Evolutionary conservation across 257 asterid species (phyloP).

Genomic region (Verbena officinalis): DNA sequence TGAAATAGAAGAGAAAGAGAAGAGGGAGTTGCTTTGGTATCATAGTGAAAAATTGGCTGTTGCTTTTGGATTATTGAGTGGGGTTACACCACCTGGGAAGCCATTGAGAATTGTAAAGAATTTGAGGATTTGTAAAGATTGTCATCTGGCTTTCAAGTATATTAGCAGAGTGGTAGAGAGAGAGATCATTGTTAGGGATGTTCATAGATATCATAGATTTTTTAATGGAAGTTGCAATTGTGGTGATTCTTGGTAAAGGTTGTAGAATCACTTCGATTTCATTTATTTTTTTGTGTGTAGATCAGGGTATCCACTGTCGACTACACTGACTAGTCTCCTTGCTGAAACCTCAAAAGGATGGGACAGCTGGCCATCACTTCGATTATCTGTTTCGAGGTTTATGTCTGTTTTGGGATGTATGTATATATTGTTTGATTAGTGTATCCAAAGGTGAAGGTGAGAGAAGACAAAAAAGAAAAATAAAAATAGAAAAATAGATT

Average conservation of each 20-base stretch:
- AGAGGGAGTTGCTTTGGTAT: conserved; percentile 52
- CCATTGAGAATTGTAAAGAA: conserved; percentile 68
- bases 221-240: conserved; percentile 66
- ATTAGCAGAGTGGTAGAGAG: conserved; percentile 51
- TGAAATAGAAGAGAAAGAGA: conserved; percentile 52
- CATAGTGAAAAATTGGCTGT: conserved; percentile 80
- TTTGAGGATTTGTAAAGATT: conserved; percentile 71
- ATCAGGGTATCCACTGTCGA: no score
- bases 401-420: conserved; percentile 6
- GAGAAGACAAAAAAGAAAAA: no score
- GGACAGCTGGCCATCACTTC: no score
- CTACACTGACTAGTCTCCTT: no score
- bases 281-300: no score
- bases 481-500: no score
- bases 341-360: no score
- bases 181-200: conserved; percentile 78
- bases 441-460: conserved; percentile 63
- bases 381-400: not conserved
- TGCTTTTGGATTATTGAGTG: conserved; percentile 68
- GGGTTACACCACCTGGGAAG: conserved; percentile 68
- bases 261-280: not conserved
- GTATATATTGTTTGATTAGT: conserved; percentile 33
- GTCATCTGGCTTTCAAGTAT: conserved; percentile 69
- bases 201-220: conserved; percentile 71
- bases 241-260: conserved; percentile 62